Percentiles rank a stretch among this genome's conserved stretches.
Conservation (phyloP, 345 rosid species). For the Iberis pinnata region DNA sequence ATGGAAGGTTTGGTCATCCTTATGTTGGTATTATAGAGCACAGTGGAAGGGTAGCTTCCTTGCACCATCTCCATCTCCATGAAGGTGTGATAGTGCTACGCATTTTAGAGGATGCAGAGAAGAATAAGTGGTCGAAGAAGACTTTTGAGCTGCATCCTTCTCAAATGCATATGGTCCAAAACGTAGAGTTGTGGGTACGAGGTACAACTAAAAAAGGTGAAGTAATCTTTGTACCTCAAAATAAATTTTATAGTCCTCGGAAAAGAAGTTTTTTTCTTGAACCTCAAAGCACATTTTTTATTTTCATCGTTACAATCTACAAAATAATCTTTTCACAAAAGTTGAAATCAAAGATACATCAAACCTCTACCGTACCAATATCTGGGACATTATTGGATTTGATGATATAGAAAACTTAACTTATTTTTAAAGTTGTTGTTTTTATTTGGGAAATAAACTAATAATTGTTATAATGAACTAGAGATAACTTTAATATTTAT, state of each 20-base stretch:
- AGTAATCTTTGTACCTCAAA: background rate
- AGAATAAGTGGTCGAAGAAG: background rate
- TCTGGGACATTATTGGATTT: background rate
- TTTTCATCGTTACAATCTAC: constrained; percentile 7
- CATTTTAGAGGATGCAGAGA: background rate
- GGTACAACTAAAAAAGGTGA: constrained; percentile 5
- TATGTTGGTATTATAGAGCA: background rate
- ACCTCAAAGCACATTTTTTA: background rate
- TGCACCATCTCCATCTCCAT: background rate
- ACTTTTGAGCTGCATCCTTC: background rate
- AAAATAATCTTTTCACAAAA: constrained; percentile 13
- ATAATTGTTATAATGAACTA: too few species aligned
- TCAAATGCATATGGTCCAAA: background rate
- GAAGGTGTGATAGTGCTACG: background rate
- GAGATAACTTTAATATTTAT: too few species aligned
- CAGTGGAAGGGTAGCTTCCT: background rate
- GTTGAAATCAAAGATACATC: background rate
- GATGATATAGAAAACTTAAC: constrained; percentile 13
- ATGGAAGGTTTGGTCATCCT: too few species aligned
- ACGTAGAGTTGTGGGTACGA: background rate
- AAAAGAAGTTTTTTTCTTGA: too few species aligned
- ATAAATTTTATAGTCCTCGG: too few species aligned
- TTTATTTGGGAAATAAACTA: too few species aligned
- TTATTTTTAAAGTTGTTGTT: too few species aligned
- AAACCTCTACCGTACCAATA: background rate